These are phyloP conservation scores for Pichia sporocuriosa DNA, from an alignment of 805 yeast genomes.

Conservation along the genomic window DNA sequence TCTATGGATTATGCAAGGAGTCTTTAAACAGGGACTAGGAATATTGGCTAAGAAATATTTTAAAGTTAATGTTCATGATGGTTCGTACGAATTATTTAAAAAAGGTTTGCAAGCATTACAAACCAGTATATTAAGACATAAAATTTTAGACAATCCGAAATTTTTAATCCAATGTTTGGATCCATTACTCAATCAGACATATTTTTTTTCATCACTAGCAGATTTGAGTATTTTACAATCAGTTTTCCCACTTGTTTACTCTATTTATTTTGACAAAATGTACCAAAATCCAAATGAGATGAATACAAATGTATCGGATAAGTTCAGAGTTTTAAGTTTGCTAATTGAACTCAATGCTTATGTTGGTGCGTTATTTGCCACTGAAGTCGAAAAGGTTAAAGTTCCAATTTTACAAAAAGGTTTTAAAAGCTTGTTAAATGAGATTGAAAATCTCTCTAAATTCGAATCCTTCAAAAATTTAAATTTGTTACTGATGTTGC, in stretches of 20 bases:
- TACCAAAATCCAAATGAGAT: background rate
- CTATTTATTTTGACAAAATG: background rate
- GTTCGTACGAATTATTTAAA: background rate
- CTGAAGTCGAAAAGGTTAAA: background rate
- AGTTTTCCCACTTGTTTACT: background rate
- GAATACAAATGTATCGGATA: background rate
- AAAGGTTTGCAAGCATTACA: background rate
- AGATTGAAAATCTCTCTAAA: background rate
- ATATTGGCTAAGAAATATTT: background rate
- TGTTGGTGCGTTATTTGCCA: slow-evolving; percentile 1
- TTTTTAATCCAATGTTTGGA: background rate
- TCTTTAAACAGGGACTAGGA: slow-evolving; percentile 1
- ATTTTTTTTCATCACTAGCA: background rate
- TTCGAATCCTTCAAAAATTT: background rate
- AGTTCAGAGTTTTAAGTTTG: background rate
- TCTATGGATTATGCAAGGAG: background rate
- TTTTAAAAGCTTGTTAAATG: background rate
- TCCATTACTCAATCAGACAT: background rate
- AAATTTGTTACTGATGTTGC: background rate
- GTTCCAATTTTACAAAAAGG: background rate
- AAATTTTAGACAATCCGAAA: background rate
- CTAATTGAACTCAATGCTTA: slow-evolving; percentile 6
- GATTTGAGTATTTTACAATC: slow-evolving; percentile 3
- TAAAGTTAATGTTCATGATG: background rate
- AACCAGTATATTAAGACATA: background rate